Evolutionary conservation across 2,329 filamentous ascomycete genomes (phyloP).

Genomic region (Clonostachys byssicola): DNA sequence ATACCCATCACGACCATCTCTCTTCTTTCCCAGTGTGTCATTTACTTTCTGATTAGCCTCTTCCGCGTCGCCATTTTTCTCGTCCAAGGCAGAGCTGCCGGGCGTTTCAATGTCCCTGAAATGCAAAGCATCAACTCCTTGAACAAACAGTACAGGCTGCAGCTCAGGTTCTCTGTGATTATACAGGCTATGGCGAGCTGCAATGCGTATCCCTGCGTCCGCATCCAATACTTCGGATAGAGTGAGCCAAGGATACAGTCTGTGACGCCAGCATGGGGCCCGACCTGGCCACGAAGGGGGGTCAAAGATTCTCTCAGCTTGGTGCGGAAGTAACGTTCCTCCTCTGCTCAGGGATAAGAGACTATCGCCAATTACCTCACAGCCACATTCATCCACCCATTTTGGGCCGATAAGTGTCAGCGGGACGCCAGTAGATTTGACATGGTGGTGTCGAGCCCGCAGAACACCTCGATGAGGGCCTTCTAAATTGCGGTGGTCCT

Average conservation of each 20-base stretch:
- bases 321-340: background rate
- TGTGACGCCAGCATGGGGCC: conserved; percentile 48
- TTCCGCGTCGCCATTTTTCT: too few relatives aligned
- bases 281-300: conserved; percentile 7
- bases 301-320: background rate
- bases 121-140: too few relatives aligned
- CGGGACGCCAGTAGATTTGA: conserved; percentile 49
- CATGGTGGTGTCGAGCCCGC: conserved; percentile 36
- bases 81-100: too few relatives aligned
- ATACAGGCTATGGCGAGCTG: conserved; percentile 15
- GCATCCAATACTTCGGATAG: conserved; percentile 38
- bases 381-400: conserved; percentile 41
- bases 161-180: too few relatives aligned
- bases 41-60: too few relatives aligned
- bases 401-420: conserved; percentile 42
- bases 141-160: too few relatives aligned
- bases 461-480: conserved; percentile 34
- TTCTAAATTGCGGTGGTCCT: conserved; percentile 44
- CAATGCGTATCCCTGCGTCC: conserved; percentile 36
- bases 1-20: conserved; percentile 10
- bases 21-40: background rate
- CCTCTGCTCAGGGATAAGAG: conserved; percentile 36
- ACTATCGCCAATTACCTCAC: conserved; percentile 22
- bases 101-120: too few relatives aligned
- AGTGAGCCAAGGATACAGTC: conserved; percentile 46